Evolutionary conservation across 345 rosid genomes (phyloP).

Genomic region (Streptanthus diversifolius): DNA sequence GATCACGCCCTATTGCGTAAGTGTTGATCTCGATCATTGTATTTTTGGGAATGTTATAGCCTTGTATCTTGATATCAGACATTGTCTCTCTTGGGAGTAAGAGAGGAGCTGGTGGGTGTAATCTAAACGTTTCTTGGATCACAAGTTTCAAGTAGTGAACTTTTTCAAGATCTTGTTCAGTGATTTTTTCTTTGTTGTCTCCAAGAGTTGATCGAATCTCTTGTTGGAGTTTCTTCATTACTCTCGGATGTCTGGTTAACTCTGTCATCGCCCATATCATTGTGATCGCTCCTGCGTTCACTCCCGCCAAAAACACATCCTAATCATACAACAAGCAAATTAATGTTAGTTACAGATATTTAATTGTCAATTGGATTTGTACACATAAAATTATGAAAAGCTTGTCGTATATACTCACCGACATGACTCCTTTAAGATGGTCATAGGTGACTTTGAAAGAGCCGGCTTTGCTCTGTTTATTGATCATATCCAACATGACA

Average conservation of each 20-base stretch:
- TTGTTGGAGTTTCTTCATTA: constrained; percentile 52
- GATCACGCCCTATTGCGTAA: constrained; percentile 50
- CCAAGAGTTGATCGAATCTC: constrained; percentile 43
- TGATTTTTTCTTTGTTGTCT: constrained; percentile 30
- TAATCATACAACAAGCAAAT: constrained; percentile 10
- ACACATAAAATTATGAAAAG: neutral
- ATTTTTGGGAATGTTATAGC: constrained; percentile 35
- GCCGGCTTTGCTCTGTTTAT: constrained; percentile 3
- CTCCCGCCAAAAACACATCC: constrained; percentile 50
- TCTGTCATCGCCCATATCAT: constrained; percentile 65
- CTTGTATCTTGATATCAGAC: constrained; percentile 31
- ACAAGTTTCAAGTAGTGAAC: constrained; percentile 42
- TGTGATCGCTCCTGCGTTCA: constrained; percentile 40
- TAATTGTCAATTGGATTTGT: neutral
- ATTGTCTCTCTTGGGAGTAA: constrained; percentile 41
- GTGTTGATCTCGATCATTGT: constrained; percentile 40
- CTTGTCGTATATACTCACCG: constrained; percentile 35
- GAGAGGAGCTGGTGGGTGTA: constrained; percentile 50
- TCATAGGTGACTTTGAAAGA: constrained; percentile 32
- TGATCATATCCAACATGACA: constrained; percentile 38
- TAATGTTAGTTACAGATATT: neutral
- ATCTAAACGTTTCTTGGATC: constrained; percentile 48
- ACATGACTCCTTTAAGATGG: constrained; percentile 48
- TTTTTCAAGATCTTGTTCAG: constrained; percentile 30
- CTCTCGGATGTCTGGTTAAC: constrained; percentile 38